Evolutionary conservation across 352 stramenopile genomes (phyloP).

Genomic region (Phytophthora meadii): DNA sequence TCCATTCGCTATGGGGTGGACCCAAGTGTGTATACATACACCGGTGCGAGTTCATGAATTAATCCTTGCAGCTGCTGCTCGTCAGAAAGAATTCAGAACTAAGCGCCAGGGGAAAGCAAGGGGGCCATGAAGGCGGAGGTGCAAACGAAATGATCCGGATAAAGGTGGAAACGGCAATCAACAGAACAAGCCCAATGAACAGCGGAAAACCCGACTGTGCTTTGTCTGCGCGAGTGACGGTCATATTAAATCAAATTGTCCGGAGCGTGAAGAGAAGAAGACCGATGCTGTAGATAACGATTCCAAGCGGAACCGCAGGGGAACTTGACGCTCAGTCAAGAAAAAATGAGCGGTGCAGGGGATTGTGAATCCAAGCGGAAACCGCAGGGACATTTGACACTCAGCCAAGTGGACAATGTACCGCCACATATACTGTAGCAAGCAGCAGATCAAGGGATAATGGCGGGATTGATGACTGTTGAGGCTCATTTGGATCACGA

Average conservation of each 20-base stretch:
- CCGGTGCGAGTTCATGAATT: conserved; percentile 3
- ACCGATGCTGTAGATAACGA: background rate
- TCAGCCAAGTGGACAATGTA: conserved; percentile 1
- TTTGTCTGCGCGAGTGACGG: conserved; percentile 1
- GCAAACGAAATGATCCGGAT: conserved; percentile 2
- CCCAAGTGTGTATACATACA: conserved; percentile 4
- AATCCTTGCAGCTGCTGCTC: background rate
- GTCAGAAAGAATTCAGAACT: conserved; percentile 4
- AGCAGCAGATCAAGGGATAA: background rate
- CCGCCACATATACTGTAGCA: background rate
- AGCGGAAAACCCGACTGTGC: background rate
- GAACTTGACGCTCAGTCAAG: no score
- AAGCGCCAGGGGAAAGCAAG: background rate
- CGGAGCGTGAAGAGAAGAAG: conserved; percentile 5
- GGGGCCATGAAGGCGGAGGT: background rate
- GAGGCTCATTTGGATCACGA: no score
- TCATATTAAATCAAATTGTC: conserved; percentile 7
- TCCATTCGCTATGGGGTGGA: conserved; percentile 9
- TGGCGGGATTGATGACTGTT: background rate
- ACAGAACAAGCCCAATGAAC: background rate
- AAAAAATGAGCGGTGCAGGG: no score
- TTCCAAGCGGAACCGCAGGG: no score
- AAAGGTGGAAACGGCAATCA: conserved; percentile 4
- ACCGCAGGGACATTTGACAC: background rate
- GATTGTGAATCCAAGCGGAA: background rate